Conservation (phyloP, 768 basidiomycete species). For the Leccinellum albellum region DNA sequence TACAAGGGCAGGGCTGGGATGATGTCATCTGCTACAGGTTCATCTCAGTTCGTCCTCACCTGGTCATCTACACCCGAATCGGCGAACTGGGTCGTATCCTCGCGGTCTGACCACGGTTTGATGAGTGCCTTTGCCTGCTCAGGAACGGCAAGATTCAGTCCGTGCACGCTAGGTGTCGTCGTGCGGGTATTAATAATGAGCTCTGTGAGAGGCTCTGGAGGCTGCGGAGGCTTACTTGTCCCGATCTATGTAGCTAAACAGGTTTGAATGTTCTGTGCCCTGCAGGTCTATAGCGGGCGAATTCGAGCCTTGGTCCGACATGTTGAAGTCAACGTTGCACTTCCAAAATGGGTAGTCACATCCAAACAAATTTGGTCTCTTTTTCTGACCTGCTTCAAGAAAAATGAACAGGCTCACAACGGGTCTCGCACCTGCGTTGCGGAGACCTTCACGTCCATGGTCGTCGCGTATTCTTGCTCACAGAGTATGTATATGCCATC, state of each 20-base stretch:
- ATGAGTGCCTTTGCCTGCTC: constrained; percentile 74
- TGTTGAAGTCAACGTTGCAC: constrained; percentile 8
- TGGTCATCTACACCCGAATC: constrained; percentile 87
- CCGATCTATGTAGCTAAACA: constrained; percentile 59
- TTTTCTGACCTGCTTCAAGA: background rate
- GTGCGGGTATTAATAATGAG: background rate
- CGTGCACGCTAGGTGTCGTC: constrained; percentile 56
- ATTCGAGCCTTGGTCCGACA: constrained; percentile 27
- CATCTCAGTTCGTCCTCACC: constrained; percentile 38
- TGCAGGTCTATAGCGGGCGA: constrained; percentile 45
- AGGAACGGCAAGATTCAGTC: constrained; percentile 75
- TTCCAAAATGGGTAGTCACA: constrained; percentile 14
- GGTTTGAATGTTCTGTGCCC: constrained; percentile 49
- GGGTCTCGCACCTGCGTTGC: constrained; percentile 10
- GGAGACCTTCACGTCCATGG: constrained; percentile 9
- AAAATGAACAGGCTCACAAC: constrained; percentile 28
- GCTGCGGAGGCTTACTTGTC: constrained; percentile 47
- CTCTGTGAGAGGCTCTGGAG: background rate
- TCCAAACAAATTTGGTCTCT: constrained; percentile 21
- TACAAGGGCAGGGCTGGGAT: constrained; percentile 27
- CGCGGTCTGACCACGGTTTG: constrained; percentile 79
- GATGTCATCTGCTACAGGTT: constrained; percentile 8
- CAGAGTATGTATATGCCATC: background rate
- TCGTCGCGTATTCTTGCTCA: background rate
- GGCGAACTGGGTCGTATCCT: constrained; percentile 59